A percentile compares a stretch with the other conserved stretches of the same genome.
These are phyloP conservation scores for Bipolaris oryzae DNA, from an alignment of 2,329 filamentous ascomycete genomes.

Conservation along the genomic window DNA sequence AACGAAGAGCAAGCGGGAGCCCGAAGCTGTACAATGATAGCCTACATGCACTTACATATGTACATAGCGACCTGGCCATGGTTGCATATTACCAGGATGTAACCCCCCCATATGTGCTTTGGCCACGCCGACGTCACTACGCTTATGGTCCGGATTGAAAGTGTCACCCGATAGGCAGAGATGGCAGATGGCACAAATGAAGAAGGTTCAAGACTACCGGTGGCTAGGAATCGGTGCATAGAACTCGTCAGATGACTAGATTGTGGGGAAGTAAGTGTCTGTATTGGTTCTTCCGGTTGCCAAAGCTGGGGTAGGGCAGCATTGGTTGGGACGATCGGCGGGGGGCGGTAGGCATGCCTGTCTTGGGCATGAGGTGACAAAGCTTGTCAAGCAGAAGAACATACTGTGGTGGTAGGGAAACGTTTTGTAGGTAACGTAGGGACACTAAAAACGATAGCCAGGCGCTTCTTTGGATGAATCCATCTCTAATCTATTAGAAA, in stretches of 20 bases:
- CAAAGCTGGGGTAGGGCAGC: conserved; percentile 3
- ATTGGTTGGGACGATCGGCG: conserved; percentile 14
- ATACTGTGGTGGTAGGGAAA: too few species aligned
- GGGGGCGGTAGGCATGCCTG: conserved; percentile 7
- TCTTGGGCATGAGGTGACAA: conserved; percentile 3
- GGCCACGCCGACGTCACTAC: conserved; percentile 31
- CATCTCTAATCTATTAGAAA: too few species aligned
- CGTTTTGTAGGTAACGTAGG: too few species aligned
- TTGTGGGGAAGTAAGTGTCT: background rate
- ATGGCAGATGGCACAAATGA: conserved; percentile 9
- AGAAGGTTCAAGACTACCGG: conserved; percentile 12
- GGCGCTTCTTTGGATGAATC: too few species aligned
- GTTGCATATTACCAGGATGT: conserved; percentile 7
- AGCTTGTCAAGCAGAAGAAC: background rate
- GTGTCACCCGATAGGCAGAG: conserved; percentile 11
- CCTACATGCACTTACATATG: background rate
- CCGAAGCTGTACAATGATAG: conserved; percentile 2
- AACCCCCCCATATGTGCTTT: background rate
- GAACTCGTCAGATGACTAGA: conserved; percentile 12
- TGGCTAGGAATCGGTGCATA: background rate
- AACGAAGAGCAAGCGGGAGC: background rate
- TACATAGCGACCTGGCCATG: background rate
- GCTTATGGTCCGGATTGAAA: conserved; percentile 5
- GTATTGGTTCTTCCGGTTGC: background rate
- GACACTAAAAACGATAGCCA: too few species aligned